Evolutionary conservation across 2,329 filamentous ascomycete genomes (phyloP), one percentile per base, ranked within the genome.

Genomic region (Aspergillus unguis): DNA sequence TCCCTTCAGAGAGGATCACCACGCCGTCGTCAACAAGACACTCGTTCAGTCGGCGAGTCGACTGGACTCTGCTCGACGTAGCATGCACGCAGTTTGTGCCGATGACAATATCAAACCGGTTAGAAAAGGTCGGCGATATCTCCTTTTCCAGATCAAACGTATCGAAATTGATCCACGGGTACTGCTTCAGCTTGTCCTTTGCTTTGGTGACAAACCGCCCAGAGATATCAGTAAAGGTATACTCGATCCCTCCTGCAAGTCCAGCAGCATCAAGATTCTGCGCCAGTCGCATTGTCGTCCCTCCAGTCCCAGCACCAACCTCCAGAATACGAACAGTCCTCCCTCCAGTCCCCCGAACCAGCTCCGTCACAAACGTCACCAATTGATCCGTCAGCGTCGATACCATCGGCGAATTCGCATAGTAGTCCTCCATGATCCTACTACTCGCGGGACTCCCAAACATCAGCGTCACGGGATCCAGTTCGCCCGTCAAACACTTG

Each of bases 221-320:
- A 0, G 70, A 65, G 0, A 75, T 42, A 36, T 75, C 72, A 0
- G 66, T 72, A 48, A 74, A 72, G 0, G 64, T 69, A 53, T 74
- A 75, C 31, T 68, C 58, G 32, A 74, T 11, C 10, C 17, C 11
- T 6, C n/a, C 3, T 38, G 17, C 28, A 26, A 17, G n/a, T 5
- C 17, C 17, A 17, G 17, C 17, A 17, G 7, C 26, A 17, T 25
- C 43, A 1, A 72, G 55, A 0, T 58, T 11, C 0, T 35, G 4
- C 5, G 42, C 2, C 10, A 50, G 54, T 37, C 2, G 68, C 54
- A 47, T 54, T 0, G 71, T 72, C 0, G 71, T 72, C 1, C 68
- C 71, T 4, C 71, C 70, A 3, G 69, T 73, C 2, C 68, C 71
- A 2, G 63, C 70, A 1, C 71, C 71, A 5, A 74, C 52, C 44